Evolutionary conservation across 1,139 yeast species (phyloP).

Genomic region (Nadsonia commutata): DNA sequence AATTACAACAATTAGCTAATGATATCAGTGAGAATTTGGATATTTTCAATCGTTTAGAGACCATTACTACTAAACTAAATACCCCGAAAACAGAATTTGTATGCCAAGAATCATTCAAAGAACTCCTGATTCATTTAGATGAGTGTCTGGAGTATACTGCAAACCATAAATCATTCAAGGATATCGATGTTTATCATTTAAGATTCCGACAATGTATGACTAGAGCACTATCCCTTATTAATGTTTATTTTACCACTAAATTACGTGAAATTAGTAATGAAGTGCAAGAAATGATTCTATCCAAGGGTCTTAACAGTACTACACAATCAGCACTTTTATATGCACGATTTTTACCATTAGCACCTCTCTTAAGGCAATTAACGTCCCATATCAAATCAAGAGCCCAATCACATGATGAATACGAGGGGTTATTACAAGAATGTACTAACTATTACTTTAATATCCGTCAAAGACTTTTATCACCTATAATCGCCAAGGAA

Average conservation of each 20-base stretch:
- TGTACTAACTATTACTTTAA: conserved; percentile 49
- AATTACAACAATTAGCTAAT: conserved; percentile 30
- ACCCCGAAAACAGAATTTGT: conserved; percentile 58
- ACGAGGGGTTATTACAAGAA: conserved; percentile 52
- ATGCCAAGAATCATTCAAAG: conserved; percentile 37
- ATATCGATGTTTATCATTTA: conserved; percentile 53
- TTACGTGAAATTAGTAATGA: conserved; percentile 35
- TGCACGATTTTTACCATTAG: conserved; percentile 40
- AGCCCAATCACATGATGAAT: conserved; percentile 37
- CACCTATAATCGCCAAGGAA: conserved; percentile 26
- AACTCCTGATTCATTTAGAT: conserved; percentile 46
- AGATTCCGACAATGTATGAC: conserved; percentile 78
- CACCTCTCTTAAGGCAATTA: conserved; percentile 31
- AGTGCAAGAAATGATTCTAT: conserved; percentile 24
- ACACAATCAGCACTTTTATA: conserved; percentile 44
- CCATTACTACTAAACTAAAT: conserved; percentile 53
- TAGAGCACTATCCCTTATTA: conserved; percentile 60
- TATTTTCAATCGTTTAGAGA: conserved; percentile 57
- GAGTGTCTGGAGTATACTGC: conserved; percentile 37
- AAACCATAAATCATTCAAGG: conserved; percentile 42
- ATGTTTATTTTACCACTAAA: conserved; percentile 46
- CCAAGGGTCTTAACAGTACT: conserved; percentile 19
- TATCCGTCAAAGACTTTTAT: conserved; percentile 35
- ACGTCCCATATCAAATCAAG: conserved; percentile 38
- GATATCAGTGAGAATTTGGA: conserved; percentile 40